phyloP scores from a whole-genome alignment of 306 rosid species.

The Cyamopsis tetragonoloba region DNA sequence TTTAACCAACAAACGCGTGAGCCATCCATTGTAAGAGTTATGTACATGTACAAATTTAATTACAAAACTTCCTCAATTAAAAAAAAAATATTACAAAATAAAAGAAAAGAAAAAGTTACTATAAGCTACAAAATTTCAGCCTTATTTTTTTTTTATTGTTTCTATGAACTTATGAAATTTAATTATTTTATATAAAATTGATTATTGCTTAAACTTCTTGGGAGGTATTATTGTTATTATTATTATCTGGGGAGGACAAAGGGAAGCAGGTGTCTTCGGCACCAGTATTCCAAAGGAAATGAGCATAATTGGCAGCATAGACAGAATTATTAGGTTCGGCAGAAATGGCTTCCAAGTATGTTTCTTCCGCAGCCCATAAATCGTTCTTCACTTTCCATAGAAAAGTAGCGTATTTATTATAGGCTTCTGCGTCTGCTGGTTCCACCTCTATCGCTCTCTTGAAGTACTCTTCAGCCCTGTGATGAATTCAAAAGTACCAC shows the following conservation, averaged over 20 bases:
- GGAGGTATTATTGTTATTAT: too few species aligned
- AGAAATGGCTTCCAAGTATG: slow-evolving; percentile 71
- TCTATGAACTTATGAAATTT: background rate
- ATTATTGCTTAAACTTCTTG: slow-evolving; percentile 41
- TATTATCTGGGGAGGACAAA: slow-evolving; percentile 41
- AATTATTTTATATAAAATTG: background rate
- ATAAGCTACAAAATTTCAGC: slow-evolving; percentile 33
- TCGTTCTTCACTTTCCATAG: slow-evolving; percentile 73
- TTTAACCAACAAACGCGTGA: background rate
- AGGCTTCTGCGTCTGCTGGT: slow-evolving; percentile 81
- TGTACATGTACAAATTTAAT: slow-evolving; percentile 39
- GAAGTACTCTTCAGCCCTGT: slow-evolving; percentile 90
- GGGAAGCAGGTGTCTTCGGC: slow-evolving; percentile 94
- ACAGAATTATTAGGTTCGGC: slow-evolving; percentile 70
- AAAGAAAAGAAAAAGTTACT: slow-evolving; percentile 1
- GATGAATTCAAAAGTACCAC: slow-evolving; percentile 6
- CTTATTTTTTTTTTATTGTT: background rate
- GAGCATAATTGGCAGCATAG: slow-evolving; percentile 83
- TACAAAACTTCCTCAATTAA: slow-evolving; percentile 23
- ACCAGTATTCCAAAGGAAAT: slow-evolving; percentile 92
- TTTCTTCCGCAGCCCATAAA: slow-evolving; percentile 90
- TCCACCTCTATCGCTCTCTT: slow-evolving; percentile 59
- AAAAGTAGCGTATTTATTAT: slow-evolving; percentile 71
- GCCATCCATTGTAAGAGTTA: slow-evolving; percentile 25
- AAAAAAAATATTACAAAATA: background rate